A percentile compares a stretch with the other conserved stretches of the same genome.
These are phyloP conservation scores for Penicillium expansum DNA, from an alignment of 2,329 filamentous ascomycete genomes.

Conservation along the genomic window DNA sequence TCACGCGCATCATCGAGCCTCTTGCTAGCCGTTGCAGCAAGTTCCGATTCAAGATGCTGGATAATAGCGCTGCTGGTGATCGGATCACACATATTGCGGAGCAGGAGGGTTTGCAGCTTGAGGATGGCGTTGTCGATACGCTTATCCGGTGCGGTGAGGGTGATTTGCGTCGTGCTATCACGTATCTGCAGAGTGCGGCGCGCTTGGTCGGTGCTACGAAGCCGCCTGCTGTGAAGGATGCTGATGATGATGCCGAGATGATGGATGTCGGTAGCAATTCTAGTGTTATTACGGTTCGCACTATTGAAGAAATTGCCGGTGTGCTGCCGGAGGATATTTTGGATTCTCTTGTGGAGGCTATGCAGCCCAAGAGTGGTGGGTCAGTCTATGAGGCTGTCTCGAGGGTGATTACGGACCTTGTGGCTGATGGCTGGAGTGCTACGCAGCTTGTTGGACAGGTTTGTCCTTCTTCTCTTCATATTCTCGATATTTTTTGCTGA, in stretches of 20 bases:
- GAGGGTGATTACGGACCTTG: slow-evolving; percentile 79
- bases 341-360: slow-evolving; percentile 66
- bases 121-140: slow-evolving; percentile 75
- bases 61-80: slow-evolving; percentile 76
- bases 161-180: slow-evolving; percentile 93
- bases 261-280: slow-evolving; percentile 55
- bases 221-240: slow-evolving; percentile 45
- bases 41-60: slow-evolving; percentile 95
- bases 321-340: slow-evolving; percentile 80
- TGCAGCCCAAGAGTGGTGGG: slow-evolving; percentile 67
- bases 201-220: slow-evolving; percentile 69
- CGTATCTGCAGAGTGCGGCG: slow-evolving; percentile 91
- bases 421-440: slow-evolving; percentile 96
- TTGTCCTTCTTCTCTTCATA: slow-evolving; percentile 26
- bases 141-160: slow-evolving; percentile 87
- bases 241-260: slow-evolving; percentile 60
- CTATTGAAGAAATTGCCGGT: slow-evolving; percentile 91
- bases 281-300: slow-evolving; percentile 66
- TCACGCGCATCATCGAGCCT: slow-evolving; percentile 96
- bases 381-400: slow-evolving; percentile 71
- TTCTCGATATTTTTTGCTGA: slow-evolving; percentile 6
- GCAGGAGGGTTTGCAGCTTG: slow-evolving; percentile 72
- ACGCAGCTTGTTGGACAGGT: slow-evolving; percentile 81
- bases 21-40: slow-evolving; percentile 91
- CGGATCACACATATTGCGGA: slow-evolving; percentile 79